Evolutionary conservation across 2,329 filamentous ascomycete species (phyloP).

Genomic region (Apiospora aurea): DNA sequence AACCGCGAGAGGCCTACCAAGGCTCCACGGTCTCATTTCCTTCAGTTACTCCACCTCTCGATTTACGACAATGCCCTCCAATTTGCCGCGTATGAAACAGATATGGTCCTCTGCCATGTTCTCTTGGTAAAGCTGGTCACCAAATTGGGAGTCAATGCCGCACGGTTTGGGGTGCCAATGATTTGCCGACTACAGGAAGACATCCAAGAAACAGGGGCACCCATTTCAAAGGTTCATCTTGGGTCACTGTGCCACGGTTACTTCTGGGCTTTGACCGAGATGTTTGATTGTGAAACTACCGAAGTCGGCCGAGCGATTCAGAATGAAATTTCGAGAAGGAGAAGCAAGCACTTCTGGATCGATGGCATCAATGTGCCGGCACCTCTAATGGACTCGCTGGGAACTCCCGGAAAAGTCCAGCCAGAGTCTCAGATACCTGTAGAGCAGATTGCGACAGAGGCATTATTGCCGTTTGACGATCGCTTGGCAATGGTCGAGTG

Average conservation of each 20-base stretch:
- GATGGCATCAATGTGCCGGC: constrained; percentile 76
- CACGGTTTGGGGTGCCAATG: constrained; percentile 83
- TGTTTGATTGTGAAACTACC: constrained; percentile 77
- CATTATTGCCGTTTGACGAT: constrained; percentile 78
- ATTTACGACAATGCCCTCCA: constrained; percentile 90
- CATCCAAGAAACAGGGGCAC: constrained; percentile 70
- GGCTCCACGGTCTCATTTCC: constrained; percentile 70
- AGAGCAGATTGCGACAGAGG: constrained; percentile 65
- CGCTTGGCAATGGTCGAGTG: constrained; percentile 74
- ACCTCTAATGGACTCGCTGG: constrained; percentile 67
- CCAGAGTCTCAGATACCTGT: constrained; percentile 55
- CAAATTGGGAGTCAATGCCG: constrained; percentile 83
- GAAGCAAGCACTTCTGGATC: constrained; percentile 80
- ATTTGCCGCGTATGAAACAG: constrained; percentile 73
- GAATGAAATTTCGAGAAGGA: constrained; percentile 77
- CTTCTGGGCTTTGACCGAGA: constrained; percentile 79
- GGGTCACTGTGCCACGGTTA: constrained; percentile 90
- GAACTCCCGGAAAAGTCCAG: constrained; percentile 55
- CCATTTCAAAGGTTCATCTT: constrained; percentile 77
- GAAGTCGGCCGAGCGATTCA: constrained; percentile 74
- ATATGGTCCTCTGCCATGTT: constrained; percentile 79
- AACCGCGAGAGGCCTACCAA: constrained; percentile 63
- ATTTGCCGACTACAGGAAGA: constrained; percentile 88
- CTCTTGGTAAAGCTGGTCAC: constrained; percentile 77
- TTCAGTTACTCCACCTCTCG: constrained; percentile 82